Base-by-base conservation (phyloP, 495 filamentous ascomycete species). In the Pyrenula massariospora region DNA sequence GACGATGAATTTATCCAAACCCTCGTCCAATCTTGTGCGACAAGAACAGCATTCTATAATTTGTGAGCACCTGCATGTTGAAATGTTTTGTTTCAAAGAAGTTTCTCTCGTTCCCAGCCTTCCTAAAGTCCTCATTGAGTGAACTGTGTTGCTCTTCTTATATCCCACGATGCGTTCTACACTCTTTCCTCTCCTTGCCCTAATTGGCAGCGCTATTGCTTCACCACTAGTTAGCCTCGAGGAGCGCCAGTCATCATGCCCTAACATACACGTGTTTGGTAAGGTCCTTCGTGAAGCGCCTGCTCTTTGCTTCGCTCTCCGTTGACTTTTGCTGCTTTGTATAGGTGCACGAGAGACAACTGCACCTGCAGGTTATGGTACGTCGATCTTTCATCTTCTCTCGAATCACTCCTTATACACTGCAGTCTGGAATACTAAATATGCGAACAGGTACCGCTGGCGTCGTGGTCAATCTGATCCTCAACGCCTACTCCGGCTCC, bases 271-370 rank as follows among this genome's bases (percentile, higher is more conserved):
- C 62, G 70, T 83, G 48, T 82, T 85, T 53, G 82, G 82, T 10
- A n/a, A n/a, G n/a, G n/a, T n/a, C n/a, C n/a, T n/a, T n/a, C n/a
- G n/a, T n/a, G n/a, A n/a, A n/a, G n/a, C n/a, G n/a, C n/a, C n/a
- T n/a, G n/a, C n/a, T n/a, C n/a, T n/a, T n/a, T n/a, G n/a, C n/a
- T n/a, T n/a, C n/a, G n/a, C n/a, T n/a, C n/a, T n/a, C n/a, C n/a
- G n/a, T n/a, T n/a, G n/a, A n/a, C n/a, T n/a, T n/a, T n/a, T n/a
- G n/a, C n/a, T n/a, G n/a, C n/a, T n/a, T n/a, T n/a, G n/a, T n/a
- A n/a, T n/a, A n/a, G n/a, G 31, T 8, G 84, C 83, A 0, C 80
- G 84, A 51, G 84, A 86, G 69, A 86, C 82, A 11, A 83, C 80
- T 0, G 82, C 63, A 1, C 57, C 76, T 1, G 60, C 73, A 5